These are phyloP conservation scores for Hemileccinum rubropunctum DNA, from an alignment of 768 basidiomycete genomes.

Conservation along the genomic window DNA sequence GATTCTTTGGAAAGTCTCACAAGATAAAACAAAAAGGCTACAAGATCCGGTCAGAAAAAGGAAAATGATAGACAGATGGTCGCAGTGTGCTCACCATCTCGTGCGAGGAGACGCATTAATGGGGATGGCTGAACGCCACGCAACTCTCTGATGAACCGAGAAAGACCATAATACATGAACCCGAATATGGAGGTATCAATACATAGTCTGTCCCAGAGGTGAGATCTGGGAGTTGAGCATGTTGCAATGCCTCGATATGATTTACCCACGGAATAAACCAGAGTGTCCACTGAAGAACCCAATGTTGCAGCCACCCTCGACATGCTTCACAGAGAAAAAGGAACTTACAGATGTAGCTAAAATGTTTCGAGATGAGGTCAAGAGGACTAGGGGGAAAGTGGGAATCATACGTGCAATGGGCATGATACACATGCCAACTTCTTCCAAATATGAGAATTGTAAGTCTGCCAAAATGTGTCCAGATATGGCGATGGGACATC, in stretches of 20 bases:
- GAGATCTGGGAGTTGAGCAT: background rate
- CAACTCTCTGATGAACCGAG: background rate
- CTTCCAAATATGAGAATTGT: conserved; percentile 6
- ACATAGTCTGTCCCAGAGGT: background rate
- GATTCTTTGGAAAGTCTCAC: background rate
- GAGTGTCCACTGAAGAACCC: background rate
- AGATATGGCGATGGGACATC: background rate
- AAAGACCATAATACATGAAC: background rate
- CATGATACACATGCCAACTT: conserved; percentile 12
- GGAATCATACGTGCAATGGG: conserved; percentile 1
- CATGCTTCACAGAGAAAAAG: background rate
- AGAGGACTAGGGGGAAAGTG: background rate
- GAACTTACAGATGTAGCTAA: conserved; percentile 10
- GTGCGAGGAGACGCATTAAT: background rate
- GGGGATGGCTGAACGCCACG: background rate
- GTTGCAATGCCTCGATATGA: background rate
- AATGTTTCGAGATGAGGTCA: background rate
- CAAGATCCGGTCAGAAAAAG: background rate
- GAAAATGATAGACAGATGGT: background rate
- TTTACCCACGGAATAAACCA: conserved; percentile 1
- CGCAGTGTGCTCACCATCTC: conserved; percentile 10
- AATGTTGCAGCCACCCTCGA: background rate
- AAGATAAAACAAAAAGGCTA: background rate
- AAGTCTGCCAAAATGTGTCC: background rate
- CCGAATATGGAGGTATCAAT: background rate